Conservation (phyloP, 805 yeast species). For the Lachancea sp. region DNA sequence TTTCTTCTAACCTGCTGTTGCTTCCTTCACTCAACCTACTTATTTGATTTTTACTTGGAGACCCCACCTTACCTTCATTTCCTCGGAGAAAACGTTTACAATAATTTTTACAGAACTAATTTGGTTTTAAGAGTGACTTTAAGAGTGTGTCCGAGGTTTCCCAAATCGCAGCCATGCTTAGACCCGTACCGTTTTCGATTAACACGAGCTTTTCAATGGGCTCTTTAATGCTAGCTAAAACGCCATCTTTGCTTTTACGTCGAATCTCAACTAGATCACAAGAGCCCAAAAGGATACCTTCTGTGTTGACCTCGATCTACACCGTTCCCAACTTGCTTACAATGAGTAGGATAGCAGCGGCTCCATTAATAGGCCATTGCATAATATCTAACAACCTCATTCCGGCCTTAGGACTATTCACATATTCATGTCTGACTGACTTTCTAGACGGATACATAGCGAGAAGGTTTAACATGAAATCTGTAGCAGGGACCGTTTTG, state of each 20-base stretch:
- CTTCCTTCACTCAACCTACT: too few relatives aligned
- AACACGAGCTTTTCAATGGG: neutral
- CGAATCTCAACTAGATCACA: neutral
- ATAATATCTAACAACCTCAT: slow-evolving; percentile 57
- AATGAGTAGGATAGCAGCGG: slow-evolving; percentile 64
- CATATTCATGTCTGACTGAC: slow-evolving; percentile 86
- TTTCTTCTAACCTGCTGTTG: too few relatives aligned
- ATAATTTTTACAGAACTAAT: too few relatives aligned
- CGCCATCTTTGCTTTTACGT: neutral
- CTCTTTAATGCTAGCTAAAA: neutral
- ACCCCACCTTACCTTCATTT: too few relatives aligned
- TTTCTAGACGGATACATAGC: slow-evolving; percentile 91
- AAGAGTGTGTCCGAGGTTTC: too few relatives aligned
- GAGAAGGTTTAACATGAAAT: slow-evolving; percentile 63
- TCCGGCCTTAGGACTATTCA: slow-evolving; percentile 65
- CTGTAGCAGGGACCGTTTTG: slow-evolving; percentile 81
- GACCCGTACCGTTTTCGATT: neutral
- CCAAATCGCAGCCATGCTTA: neutral
- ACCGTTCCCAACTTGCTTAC: slow-evolving; percentile 87
- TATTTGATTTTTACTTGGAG: too few relatives aligned
- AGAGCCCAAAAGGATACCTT: neutral
- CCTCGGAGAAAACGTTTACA: too few relatives aligned
- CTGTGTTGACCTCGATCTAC: slow-evolving; percentile 41
- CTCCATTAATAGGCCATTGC: slow-evolving; percentile 81
- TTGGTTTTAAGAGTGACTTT: too few relatives aligned